Evolutionary conservation across 495 filamentous ascomycete genomes (phyloP), one percentile per base, ranked within the genome.

Genomic region (Thozetella sp.): DNA sequence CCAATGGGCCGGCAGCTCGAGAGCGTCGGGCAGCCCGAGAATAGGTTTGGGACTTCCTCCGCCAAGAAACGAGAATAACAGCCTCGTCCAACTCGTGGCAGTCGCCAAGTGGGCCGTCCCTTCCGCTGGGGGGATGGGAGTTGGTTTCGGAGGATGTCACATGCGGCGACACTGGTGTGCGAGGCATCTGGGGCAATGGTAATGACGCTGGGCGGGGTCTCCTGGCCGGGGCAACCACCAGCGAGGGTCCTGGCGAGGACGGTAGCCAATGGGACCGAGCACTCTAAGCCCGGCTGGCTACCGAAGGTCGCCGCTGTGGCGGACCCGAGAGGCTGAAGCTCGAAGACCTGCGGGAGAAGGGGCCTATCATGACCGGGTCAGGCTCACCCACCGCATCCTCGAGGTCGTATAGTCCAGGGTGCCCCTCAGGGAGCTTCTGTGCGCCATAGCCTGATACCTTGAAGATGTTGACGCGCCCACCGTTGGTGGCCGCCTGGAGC

Each of bases 401-500:
- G 9, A 64, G 54, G 22, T 76, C 75, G 58, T 73, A 64, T 1
- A 69, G 22, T 2, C 69, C 73, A 3, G 69, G 67, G 56, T 82
- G 78, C 12, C 68, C 71, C 3, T 77, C 73, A 1, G 79, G 73
- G n/a, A 83, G 67, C 51, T 73, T 77, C 60, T 83, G 80, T 15
- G 76, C 74, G 30, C 78, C 78, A 27, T 64, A 69, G 19, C 78
- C 77, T 2, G 66, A 67, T 1, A 83, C 80, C 63, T 79, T 78
- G 64, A 84, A 86, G 37, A 86, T 86, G 61, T 86, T 86, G 55
- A 77, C 73, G 0, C 77, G 76, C 22, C 81, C 81, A 45, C 80
- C 80, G 56, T 83, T 84, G 9, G 81, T 86, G 17, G 94, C 94
- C 57, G 89, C 86, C 13, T 86, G 86, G 22, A 99, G 81, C 83